These are phyloP conservation scores for Syzygium aromaticum DNA, from an alignment of 345 rosid genomes.

Conservation along the genomic window DNA sequence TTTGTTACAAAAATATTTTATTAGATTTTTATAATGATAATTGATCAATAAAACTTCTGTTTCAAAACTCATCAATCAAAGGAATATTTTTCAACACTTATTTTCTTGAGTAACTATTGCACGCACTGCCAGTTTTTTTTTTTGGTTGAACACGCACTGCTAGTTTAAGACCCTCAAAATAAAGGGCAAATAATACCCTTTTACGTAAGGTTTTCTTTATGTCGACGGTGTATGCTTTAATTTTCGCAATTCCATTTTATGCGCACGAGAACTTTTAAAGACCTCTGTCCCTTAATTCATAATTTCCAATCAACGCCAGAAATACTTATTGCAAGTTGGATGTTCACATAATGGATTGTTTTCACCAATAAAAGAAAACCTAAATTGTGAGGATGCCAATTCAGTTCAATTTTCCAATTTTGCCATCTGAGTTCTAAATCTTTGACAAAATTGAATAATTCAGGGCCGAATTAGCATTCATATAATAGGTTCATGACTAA, in stretches of 20 bases:
- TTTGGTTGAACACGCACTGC: neutral
- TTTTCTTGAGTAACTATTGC: neutral
- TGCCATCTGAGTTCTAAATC: rapidly evolving
- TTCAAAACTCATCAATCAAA: neutral
- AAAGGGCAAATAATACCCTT: neutral
- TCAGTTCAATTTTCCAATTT: neutral
- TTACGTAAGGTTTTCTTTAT: neutral
- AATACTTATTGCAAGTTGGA: neutral
- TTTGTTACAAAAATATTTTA: neutral
- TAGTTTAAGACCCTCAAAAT: neutral
- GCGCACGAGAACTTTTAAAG: too few relatives aligned
- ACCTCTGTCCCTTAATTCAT: too few relatives aligned
- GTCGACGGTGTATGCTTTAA: rapidly evolving
- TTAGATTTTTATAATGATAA: neutral
- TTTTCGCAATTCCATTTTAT: too few relatives aligned
- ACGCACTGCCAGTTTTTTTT: too few relatives aligned
- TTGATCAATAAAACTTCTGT: neutral
- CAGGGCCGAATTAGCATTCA: neutral
- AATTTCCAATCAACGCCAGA: neutral
- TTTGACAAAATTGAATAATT: neutral
- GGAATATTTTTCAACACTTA: neutral
- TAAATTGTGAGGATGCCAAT: too few relatives aligned
- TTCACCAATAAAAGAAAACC: neutral
- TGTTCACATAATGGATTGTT: neutral
- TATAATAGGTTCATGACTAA: neutral